Base-by-base conservation (phyloP, 345 rosid species). In the Nephelium lappaceum region DNA sequence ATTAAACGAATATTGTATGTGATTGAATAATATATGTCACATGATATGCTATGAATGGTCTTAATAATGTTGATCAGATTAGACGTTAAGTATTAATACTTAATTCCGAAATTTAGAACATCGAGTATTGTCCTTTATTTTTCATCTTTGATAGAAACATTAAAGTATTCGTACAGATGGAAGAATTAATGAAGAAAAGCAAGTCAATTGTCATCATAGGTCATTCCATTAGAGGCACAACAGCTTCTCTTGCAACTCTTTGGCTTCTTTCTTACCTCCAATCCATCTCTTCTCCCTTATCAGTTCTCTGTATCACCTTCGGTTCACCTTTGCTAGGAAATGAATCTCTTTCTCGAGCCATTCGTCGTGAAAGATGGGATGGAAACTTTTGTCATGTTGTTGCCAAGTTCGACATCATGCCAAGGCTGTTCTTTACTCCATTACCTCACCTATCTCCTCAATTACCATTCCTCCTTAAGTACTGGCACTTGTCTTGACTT, bases 291-390 rank as follows among this genome's bases (percentile, higher is more conserved):
- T 73, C 84, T 16, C 38, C 81, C 41, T 24, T 79, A 25, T 77
- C 82, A 4, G 82, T 94, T 57, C 82, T 96, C 19, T 85, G 97
- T 86, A 84, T 93, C 87, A 96, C 97, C 23, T 96, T 88, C 0
- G 92, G 98, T 76, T 89, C 97, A 63, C 97, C 98, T 5, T 70
- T 96, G 78, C 92, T 96, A 0, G 93, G 95, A 61, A 93, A 94
- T 45, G 84, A 69, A 43, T 74, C 93, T 69, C 92, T 94, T 63
- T 88, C 87, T 45, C 84, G 79, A n/a, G 86, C 91, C 51, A 80
- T 96, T 71, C 88, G 86, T 38, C 77, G 84, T 9, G 80, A 90
- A 68, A 84, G 89, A 82, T 89, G 97, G 88, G 85, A 83, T 2
- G 97, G 92, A 23, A 90, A 84, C 83, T 96, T 94, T 67, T 92